A percentile compares a stretch with the other conserved stretches of the same genome.
Evolutionary conservation across 345 rosid genomes (phyloP).

Genomic region (Pugionium cornutum): DNA sequence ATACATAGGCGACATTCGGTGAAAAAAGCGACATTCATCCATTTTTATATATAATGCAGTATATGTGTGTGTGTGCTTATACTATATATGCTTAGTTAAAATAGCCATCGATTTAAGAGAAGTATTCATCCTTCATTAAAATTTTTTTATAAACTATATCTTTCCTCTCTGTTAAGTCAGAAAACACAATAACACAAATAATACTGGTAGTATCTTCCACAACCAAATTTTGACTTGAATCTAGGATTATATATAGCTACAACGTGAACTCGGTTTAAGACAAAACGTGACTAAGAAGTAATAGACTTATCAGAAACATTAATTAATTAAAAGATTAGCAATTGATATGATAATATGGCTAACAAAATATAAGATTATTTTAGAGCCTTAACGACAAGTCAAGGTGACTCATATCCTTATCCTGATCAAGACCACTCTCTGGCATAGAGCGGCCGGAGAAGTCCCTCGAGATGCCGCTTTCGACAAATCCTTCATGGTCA

Average conservation of each 20-base stretch:
- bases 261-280: constrained; percentile 16
- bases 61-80: not conserved
- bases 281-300: constrained; percentile 5
- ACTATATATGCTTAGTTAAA: not conserved
- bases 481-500: constrained; percentile 46
- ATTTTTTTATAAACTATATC: not conserved
- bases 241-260: constrained; percentile 28
- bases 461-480: constrained; percentile 45
- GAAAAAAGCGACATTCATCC: constrained; percentile 34
- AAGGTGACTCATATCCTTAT: constrained; percentile 66
- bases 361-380: constrained; percentile 27
- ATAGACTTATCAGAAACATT: constrained; percentile 9
- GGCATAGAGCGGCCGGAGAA: constrained; percentile 40
- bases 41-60: constrained; percentile 30
- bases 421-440: constrained; percentile 56
- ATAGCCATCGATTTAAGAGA: constrained; percentile 10
- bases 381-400: constrained; percentile 84
- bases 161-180: not conserved
- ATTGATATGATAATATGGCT: constrained; percentile 32
- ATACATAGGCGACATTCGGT: not conserved
- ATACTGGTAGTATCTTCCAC: not conserved
- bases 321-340: constrained; percentile 19
- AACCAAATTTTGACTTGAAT: constrained; percentile 28
- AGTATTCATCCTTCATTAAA: not conserved
- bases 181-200: not conserved